A percentile compares a stretch with the other conserved stretches of the same genome.
Conservation (phyloP, 2,329 filamentous ascomycete genomes). For the Xylaria sp. region DNA sequence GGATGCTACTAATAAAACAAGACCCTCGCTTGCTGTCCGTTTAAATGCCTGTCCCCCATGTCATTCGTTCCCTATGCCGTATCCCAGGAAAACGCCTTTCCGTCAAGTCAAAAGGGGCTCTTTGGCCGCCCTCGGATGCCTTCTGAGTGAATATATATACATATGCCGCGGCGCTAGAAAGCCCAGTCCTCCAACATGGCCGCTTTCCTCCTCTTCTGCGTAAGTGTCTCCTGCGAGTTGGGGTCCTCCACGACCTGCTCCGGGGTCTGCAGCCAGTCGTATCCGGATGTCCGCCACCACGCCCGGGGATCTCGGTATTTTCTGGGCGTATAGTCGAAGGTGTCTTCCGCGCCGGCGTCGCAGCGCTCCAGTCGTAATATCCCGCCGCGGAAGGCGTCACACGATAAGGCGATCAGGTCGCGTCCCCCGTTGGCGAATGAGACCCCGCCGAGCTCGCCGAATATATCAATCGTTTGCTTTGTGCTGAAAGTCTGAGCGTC, state of each 20-base stretch:
- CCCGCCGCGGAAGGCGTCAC: conserved; percentile 67
- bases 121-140: conserved; percentile 10
- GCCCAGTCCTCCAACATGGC: conserved; percentile 33
- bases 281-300: conserved; percentile 25
- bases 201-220: conserved; percentile 33
- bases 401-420: conserved; percentile 69
- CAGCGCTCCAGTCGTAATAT: conserved; percentile 63
- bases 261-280: conserved; percentile 35
- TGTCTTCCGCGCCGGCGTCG: conserved; percentile 41
- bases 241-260: conserved; percentile 28
- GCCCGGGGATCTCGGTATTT: conserved; percentile 11
- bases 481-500: conserved; percentile 65
- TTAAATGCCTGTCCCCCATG: conserved; percentile 27
- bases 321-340: conserved; percentile 23
- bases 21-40: conserved; percentile 26
- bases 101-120: too few species aligned
- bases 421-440: conserved; percentile 68
- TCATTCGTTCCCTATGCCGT: too few species aligned
- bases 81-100: conserved; percentile 25
- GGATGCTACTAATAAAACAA: conserved; percentile 21
- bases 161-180: conserved; percentile 22
- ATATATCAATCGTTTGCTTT: conserved; percentile 73
- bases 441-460: conserved; percentile 74
- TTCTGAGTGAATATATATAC: too few species aligned
- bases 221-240: conserved; percentile 30